A percentile compares a stretch with the other conserved stretches of the same genome.
phyloP scores from a whole-genome alignment of 2,329 filamentous ascomycete genomes.

The Arthrinium phaeospermum region DNA sequence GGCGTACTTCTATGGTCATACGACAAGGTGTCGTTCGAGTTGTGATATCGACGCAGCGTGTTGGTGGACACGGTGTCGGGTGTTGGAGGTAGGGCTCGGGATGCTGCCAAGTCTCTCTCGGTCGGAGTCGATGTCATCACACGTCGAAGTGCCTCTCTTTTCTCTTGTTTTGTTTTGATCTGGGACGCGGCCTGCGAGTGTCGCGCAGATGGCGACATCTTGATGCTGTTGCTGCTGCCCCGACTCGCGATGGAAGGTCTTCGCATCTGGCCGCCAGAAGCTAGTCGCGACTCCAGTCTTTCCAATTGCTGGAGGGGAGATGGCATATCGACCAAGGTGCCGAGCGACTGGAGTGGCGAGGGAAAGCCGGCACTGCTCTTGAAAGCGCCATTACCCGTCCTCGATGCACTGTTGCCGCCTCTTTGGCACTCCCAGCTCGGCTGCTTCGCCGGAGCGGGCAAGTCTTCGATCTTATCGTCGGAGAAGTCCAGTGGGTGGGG shows the following conservation, averaged over 20 bases:
- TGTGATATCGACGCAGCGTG: conserved; percentile 56
- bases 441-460: conserved; percentile 29
- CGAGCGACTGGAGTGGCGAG: conserved; percentile 51
- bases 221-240: conserved; percentile 15
- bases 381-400: conserved; percentile 38
- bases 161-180: conserved; percentile 49
- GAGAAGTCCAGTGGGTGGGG: conserved; percentile 28
- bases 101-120: conserved; percentile 46
- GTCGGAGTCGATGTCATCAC: conserved; percentile 55
- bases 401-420: conserved; percentile 30
- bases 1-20: conserved; percentile 22
- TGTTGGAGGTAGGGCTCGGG: conserved; percentile 59
- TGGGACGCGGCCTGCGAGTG: conserved; percentile 16
- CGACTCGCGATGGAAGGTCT: conserved; percentile 25
- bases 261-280: conserved; percentile 26
- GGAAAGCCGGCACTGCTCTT: conserved; percentile 37
- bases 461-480: conserved; percentile 31
- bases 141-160: conserved; percentile 52
- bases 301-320: conserved; percentile 60
- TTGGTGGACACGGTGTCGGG: conserved; percentile 65
- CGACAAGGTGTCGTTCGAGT: conserved; percentile 51
- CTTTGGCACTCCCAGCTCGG: conserved; percentile 29
- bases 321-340: conserved; percentile 49
- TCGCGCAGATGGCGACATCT: conserved; percentile 26
- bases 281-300: conserved; percentile 43